Conservation (phyloP, 106 monocot genomes). For the Narthecium ossifragum region DNA sequence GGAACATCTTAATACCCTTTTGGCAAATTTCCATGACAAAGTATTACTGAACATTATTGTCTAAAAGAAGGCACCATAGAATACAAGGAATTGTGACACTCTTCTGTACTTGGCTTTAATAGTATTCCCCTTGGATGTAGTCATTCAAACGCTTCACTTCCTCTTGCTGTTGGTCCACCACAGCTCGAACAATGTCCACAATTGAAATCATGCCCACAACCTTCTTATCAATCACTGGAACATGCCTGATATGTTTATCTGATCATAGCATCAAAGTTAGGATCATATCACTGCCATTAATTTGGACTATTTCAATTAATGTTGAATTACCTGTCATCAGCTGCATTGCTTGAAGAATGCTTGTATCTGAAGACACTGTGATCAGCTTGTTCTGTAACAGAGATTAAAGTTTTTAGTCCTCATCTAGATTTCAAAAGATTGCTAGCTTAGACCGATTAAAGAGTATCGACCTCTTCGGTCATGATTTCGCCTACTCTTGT, state of each 20-base stretch:
- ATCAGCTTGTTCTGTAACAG: constrained; percentile 50
- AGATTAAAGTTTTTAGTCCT: neutral
- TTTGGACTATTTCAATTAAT: too few relatives aligned
- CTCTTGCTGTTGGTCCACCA: constrained; percentile 57
- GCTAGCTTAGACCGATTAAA: too few relatives aligned
- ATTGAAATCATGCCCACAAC: constrained; percentile 67
- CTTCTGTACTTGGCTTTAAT: constrained; percentile 20
- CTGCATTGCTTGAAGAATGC: constrained; percentile 67
- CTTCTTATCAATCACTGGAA: constrained; percentile 61
- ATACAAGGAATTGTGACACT: too few relatives aligned
- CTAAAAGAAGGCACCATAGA: too few relatives aligned
- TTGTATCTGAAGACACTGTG: constrained; percentile 48
- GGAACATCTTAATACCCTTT: too few relatives aligned
- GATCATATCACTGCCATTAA: too few relatives aligned
- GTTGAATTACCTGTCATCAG: constrained; percentile 69
- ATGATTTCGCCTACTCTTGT: constrained; percentile 69
- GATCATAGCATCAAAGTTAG: too few relatives aligned
- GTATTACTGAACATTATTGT: too few relatives aligned
- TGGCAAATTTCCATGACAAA: too few relatives aligned
- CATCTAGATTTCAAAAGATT: neutral
- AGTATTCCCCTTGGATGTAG: constrained; percentile 59
- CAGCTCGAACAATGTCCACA: constrained; percentile 50
- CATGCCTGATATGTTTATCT: constrained; percentile 57
- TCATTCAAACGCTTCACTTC: constrained; percentile 51
- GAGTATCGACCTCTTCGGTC: constrained; percentile 53